A percentile compares a stretch with the other conserved stretches of the same genome.
Evolutionary conservation across 1,284 basidiomycete genomes (phyloP).

Genomic region (Ustilago nuda): DNA sequence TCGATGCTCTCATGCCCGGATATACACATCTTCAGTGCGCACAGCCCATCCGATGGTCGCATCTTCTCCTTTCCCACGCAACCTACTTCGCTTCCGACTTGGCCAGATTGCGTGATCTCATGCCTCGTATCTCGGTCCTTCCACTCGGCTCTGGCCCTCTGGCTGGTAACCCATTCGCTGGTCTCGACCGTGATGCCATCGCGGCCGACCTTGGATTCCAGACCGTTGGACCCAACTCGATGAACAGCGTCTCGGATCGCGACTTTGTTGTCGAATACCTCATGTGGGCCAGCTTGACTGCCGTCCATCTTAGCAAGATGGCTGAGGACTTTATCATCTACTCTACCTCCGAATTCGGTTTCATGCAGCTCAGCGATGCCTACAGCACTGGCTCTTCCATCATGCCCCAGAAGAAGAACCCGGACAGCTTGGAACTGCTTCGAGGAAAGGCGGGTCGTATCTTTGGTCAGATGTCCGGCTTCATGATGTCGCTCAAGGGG

Average conservation of each 20-base stretch:
- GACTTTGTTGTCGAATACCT: conserved; percentile 97
- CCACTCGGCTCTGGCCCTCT: conserved; percentile 94
- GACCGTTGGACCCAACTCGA: conserved; percentile 66
- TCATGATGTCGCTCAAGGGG: conserved; percentile 97
- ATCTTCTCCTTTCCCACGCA: conserved; percentile 93
- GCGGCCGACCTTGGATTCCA: conserved; percentile 67
- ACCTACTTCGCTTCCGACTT: conserved; percentile 90
- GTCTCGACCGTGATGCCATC: conserved; percentile 64
- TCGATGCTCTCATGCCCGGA: conserved; percentile 89
- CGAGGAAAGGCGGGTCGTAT: conserved; percentile 94
- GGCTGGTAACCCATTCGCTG: conserved; percentile 90
- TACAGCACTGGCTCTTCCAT: conserved; percentile 99
- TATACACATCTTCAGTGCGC: conserved; percentile 88
- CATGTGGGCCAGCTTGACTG: conserved; percentile 93
- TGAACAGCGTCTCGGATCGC: conserved; percentile 86
- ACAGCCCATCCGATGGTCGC: conserved; percentile 98
- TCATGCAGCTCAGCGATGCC: conserved; percentile 91
- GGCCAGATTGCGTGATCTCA: conserved; percentile 83
- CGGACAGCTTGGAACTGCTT: conserved; percentile 92
- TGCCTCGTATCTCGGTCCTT: conserved; percentile 80
- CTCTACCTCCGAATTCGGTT: conserved; percentile 95
- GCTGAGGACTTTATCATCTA: conserved; percentile 97
- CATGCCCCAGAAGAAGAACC: conserved; percentile 99
- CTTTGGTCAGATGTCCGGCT: conserved; percentile 97
- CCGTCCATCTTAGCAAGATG: conserved; percentile 92